A percentile compares a stretch with the other conserved stretches of the same genome.
These are phyloP conservation scores for Jackrogersella multiformis DNA, from an alignment of 495 filamentous ascomycete genomes.

Conservation along the genomic window DNA sequence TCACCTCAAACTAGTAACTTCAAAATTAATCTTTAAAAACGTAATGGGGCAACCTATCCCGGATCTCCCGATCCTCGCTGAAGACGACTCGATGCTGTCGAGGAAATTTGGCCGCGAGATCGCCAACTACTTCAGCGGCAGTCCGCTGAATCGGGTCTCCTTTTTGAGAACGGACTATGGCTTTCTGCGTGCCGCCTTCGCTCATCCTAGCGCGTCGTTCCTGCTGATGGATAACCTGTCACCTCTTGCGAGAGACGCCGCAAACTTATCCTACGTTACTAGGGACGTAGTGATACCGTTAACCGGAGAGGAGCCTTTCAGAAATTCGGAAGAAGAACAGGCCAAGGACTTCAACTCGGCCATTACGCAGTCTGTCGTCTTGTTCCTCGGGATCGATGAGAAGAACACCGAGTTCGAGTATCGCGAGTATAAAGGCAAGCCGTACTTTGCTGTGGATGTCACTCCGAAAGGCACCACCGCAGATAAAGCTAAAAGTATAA, in stretches of 20 bases:
- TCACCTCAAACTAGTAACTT: background rate
- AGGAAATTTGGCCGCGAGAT: conserved; percentile 90
- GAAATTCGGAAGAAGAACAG: conserved; percentile 74
- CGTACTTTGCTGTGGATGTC: conserved; percentile 90
- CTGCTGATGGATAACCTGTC: conserved; percentile 80
- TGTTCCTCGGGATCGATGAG: conserved; percentile 92
- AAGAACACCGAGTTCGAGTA: conserved; percentile 57
- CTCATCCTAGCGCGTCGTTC: conserved; percentile 74
- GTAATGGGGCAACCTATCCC: conserved; percentile 48
- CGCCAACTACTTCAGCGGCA: conserved; percentile 94
- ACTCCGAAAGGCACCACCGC: conserved; percentile 73
- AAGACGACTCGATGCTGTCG: conserved; percentile 83
- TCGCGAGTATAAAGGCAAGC: conserved; percentile 72
- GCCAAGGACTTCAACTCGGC: conserved; percentile 78
- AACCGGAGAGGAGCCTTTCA: conserved; percentile 77
- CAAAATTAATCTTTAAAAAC: conserved; percentile 3
- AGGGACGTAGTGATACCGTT: conserved; percentile 72
- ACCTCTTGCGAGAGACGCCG: conserved; percentile 70
- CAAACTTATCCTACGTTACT: conserved; percentile 67
- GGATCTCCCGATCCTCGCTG: conserved; percentile 56
- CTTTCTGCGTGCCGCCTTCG: conserved; percentile 81
- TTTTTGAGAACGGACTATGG: conserved; percentile 82
- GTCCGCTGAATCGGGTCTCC: conserved; percentile 70
- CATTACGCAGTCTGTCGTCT: conserved; percentile 68
- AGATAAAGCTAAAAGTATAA: conserved; percentile 63